Evolutionary conservation across 768 basidiomycete genomes (phyloP), one percentile per base, ranked within the genome.

Genomic region (Rhodotorula diobovata): DNA sequence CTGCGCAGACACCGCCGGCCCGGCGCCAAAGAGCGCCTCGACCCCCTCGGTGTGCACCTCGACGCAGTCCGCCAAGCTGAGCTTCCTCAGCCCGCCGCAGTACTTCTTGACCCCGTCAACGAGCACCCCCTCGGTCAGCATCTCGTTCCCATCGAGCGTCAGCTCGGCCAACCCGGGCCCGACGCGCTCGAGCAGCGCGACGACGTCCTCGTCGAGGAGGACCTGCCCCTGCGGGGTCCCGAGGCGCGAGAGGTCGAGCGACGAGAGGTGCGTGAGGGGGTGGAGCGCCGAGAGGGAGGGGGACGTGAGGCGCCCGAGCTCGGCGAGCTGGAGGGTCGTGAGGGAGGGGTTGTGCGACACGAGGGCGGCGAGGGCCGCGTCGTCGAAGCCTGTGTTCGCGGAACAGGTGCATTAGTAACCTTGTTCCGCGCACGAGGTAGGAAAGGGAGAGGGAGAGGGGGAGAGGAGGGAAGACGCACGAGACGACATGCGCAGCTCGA

Each of bases 271-370:
- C 50, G 79, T 80, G 28, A 90, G 78, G 25, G 79, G 53, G 65
- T 70, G 59, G 21, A 75, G 55, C 1, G 35, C 54, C 23, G 48
- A 16, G 34, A 72, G 66, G 15, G 68, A 66, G 6, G 63, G 57
- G 28, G 54, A 46, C 25, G 70, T 57, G 67, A 98, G 79, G 71
- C 85, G 81, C 14, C 89, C 91, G 43, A 97, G 80, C 77, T 94
- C 90, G 70, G 87, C 86, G 50, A 99, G 82, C 6, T 90, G 85
- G 2, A 99, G 85, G 59, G 88, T 87, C n/a, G 80, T 84, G 28
- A 98, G 81, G 60, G 85, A 84, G 34, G 85, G 81, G 63, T 84
- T 86, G 64, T 81, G 73, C 43, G 81, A 63, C 37, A 87, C 84
- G 34, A 96, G 85, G 0, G 84, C 78, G 21, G 83, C 78, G 66